These are phyloP conservation scores for Rhodotorula diobovata DNA, from an alignment of 768 basidiomycete species.

Conservation along the genomic window DNA sequence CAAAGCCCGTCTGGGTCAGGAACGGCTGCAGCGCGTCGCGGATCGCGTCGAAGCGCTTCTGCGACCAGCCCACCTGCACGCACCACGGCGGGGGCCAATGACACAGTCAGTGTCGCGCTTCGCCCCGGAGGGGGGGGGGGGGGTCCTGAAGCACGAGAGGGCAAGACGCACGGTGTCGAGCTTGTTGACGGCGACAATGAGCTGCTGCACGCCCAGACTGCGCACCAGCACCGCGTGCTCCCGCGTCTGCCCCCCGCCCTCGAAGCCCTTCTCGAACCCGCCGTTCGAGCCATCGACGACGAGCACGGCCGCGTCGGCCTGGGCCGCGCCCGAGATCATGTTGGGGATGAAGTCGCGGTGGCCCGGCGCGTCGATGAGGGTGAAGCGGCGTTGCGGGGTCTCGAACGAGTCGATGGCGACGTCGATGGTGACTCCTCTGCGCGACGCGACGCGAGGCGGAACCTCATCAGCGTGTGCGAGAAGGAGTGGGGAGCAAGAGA, in stretches of 20 bases:
- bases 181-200: conserved; percentile 92
- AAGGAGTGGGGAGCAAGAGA: background rate
- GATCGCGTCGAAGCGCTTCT: conserved; percentile 80
- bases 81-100: background rate
- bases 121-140: no score
- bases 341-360: conserved; percentile 98
- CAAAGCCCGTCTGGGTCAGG: conserved; percentile 81
- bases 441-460: no score
- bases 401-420: conserved; percentile 66
- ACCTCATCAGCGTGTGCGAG: no score
- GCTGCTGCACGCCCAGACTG: conserved; percentile 83
- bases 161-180: conserved; percentile 64
- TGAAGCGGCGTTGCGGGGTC: conserved; percentile 72
- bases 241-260: conserved; percentile 86
- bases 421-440: conserved; percentile 96
- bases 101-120: background rate
- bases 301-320: conserved; percentile 89
- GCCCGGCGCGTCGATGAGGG: conserved; percentile 94
- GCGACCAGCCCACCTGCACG: conserved; percentile 64
- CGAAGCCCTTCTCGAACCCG: conserved; percentile 94
- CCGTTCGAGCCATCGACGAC: conserved; percentile 86
- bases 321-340: conserved; percentile 98
- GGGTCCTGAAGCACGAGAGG: no score
- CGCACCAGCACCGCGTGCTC: conserved; percentile 89
- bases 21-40: conserved; percentile 68